Percentiles rank a stretch among this genome's conserved stretches.
phyloP scores from a whole-genome alignment of 2,329 filamentous ascomycete genomes.

The Hirsutella thompsonii region DNA sequence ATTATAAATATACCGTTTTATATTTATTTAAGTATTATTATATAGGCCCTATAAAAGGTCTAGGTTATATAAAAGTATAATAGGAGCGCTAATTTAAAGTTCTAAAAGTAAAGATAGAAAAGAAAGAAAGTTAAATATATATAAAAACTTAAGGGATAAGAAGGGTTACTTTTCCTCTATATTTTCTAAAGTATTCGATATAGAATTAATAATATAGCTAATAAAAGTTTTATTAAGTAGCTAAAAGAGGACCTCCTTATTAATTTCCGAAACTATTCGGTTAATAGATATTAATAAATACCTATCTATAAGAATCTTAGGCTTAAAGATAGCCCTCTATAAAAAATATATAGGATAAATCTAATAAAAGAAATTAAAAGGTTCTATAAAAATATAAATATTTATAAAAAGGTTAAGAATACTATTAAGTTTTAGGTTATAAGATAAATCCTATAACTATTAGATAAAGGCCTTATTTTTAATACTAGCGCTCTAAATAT shows the following conservation, averaged over 20 bases:
- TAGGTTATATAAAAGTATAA: too few species aligned
- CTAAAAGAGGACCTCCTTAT: neutral
- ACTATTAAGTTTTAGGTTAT: neutral
- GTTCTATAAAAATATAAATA: neutral
- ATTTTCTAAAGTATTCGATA: neutral
- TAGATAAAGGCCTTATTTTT: neutral
- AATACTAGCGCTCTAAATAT: neutral
- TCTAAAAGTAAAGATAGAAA: constrained; percentile 5
- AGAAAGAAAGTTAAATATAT: neutral
- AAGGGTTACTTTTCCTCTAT: constrained; percentile 1
- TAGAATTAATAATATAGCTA: too few species aligned
- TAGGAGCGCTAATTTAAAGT: neutral
- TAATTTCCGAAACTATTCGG: neutral
- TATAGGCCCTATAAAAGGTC: too few species aligned
- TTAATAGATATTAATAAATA: neutral
- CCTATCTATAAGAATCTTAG: neutral
- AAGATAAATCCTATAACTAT: neutral
- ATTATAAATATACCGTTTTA: too few species aligned
- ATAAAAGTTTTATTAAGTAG: too few species aligned
- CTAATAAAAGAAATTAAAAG: too few species aligned
- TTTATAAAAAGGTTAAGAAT: neutral
- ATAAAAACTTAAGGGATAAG: constrained; percentile 12
- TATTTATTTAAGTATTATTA: too few species aligned
- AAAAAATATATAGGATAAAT: too few species aligned
- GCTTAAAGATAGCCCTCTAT: too few species aligned